Conservation (phyloP, 2,329 filamentous ascomycete species). For the Fusarium burgessii region DNA sequence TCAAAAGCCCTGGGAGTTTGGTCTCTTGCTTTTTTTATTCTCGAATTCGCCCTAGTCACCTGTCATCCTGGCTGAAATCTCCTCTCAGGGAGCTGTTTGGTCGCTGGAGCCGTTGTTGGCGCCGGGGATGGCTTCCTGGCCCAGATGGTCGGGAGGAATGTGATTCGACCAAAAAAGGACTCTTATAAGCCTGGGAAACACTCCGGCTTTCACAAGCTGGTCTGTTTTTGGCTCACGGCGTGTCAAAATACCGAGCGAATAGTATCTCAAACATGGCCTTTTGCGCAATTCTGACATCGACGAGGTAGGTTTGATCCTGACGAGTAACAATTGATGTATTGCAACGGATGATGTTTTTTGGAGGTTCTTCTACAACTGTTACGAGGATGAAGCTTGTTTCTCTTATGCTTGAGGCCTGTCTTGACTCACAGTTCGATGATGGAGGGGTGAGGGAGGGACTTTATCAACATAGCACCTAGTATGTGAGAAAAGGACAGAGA, state of each 20-base stretch:
- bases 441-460: constrained; percentile 10
- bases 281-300: constrained; percentile 34
- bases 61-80: constrained; percentile 36
- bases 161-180: constrained; percentile 42
- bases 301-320: constrained; percentile 34
- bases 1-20: constrained; percentile 17
- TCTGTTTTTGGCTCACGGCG: constrained; percentile 35
- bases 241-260: constrained; percentile 46
- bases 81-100: constrained; percentile 44
- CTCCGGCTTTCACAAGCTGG: constrained; percentile 24
- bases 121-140: constrained; percentile 45
- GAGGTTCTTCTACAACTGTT: constrained; percentile 7
- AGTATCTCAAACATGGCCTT: constrained; percentile 29
- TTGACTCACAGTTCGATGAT: not conserved
- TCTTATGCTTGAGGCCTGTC: constrained; percentile 6
- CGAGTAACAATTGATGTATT: constrained; percentile 31
- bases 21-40: constrained; percentile 45
- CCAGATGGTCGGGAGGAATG: constrained; percentile 48
- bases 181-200: constrained; percentile 23
- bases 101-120: constrained; percentile 40
- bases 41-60: constrained; percentile 42
- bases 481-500: not conserved
- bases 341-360: constrained; percentile 4
- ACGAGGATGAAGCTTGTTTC: constrained; percentile 27
- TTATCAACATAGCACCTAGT: not conserved